Evolutionary conservation across 2,329 filamentous ascomycete genomes (phyloP).

Genomic region (Basipetospora chlamydospora): DNA sequence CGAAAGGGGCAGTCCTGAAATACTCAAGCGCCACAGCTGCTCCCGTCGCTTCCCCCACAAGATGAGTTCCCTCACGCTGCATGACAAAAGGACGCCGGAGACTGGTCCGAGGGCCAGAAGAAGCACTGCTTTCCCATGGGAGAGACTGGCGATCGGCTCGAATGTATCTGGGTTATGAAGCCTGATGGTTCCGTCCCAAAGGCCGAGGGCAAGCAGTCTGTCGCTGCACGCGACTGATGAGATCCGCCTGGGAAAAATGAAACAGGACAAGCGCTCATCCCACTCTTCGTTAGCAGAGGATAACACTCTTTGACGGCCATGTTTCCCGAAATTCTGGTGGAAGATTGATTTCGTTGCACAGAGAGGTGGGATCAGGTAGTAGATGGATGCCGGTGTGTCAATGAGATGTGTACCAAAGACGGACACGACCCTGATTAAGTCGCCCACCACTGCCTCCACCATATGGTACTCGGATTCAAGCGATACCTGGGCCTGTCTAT

Average conservation of each 20-base stretch:
- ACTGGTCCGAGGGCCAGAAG: background rate
- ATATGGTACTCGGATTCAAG: background rate
- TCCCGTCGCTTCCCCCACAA: background rate
- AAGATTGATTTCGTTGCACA: background rate
- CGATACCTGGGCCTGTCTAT: background rate
- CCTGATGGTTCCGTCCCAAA: background rate
- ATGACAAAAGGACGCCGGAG: background rate
- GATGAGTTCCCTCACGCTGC: background rate
- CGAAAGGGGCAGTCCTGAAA: background rate
- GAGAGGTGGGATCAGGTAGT: background rate
- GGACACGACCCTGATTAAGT: background rate
- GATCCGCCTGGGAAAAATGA: background rate
- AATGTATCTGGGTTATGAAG: background rate
- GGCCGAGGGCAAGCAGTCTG: background rate
- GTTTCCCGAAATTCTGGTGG: background rate
- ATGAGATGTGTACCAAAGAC: background rate
- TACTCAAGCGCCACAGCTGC: background rate
- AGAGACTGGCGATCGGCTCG: background rate
- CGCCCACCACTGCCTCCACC: background rate
- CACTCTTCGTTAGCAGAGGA: background rate
- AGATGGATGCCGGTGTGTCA: background rate
- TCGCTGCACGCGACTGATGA: background rate
- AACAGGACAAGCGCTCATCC: background rate
- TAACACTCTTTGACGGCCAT: background rate
- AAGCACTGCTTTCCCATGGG: background rate